Evolutionary conservation across 371 early-diverging fungal genomes (phyloP).

Genomic region (Mucor irregularis): DNA sequence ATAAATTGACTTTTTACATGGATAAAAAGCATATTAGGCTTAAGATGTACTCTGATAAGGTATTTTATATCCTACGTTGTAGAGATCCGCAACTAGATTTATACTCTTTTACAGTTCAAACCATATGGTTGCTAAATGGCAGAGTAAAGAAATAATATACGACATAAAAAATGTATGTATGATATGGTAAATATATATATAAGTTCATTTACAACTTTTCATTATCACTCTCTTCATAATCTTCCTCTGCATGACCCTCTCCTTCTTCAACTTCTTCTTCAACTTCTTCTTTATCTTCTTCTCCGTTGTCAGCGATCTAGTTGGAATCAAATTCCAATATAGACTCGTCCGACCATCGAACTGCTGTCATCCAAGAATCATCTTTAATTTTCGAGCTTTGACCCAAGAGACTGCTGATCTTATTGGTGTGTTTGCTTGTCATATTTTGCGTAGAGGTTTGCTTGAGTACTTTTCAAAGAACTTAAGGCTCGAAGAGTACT

Average conservation of each 20-base stretch:
- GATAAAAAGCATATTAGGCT: conserved; percentile 14
- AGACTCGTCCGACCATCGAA: conserved; percentile 10
- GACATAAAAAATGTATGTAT: conserved; percentile 14
- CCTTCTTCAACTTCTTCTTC: conserved; percentile 1
- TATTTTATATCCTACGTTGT: conserved; percentile 14
- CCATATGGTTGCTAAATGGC: conserved; percentile 11
- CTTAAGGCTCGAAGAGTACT: no score
- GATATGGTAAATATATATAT: conserved; percentile 10
- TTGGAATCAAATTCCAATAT: conserved; percentile 7
- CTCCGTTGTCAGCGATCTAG: conserved; percentile 8
- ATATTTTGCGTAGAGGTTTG: no score
- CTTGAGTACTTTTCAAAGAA: no score
- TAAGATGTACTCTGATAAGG: conserved; percentile 13
- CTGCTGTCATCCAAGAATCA: conserved; percentile 14
- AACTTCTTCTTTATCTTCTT: conserved; percentile 6
- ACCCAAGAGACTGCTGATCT: conserved; percentile 16
- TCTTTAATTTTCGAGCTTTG: conserved; percentile 11
- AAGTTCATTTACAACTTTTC: conserved; percentile 10
- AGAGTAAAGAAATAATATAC: conserved; percentile 15
- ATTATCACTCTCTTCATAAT: neutral
- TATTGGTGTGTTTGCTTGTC: conserved; percentile 12
- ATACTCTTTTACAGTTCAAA: conserved; percentile 15
- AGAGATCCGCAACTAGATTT: conserved; percentile 13
- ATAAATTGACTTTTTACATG: conserved; percentile 14
- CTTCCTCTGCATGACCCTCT: conserved; percentile 1